Evolutionary conservation across 441 rosid species (phyloP).

Genomic region (Brassica balearica): DNA sequence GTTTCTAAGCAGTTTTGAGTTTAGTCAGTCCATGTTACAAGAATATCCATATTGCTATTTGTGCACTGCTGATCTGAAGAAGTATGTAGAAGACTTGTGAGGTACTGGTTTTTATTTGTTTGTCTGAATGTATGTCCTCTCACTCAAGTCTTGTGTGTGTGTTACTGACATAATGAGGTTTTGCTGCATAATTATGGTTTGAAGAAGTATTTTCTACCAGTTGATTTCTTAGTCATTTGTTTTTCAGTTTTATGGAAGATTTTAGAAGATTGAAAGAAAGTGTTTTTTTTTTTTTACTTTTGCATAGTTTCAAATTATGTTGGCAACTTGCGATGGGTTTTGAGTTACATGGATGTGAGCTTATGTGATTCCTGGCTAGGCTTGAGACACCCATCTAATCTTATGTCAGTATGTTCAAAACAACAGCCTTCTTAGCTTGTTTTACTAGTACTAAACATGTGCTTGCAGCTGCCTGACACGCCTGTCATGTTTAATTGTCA

Average conservation of each 20-base stretch:
- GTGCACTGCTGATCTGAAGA: constrained; percentile 38
- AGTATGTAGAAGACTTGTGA: constrained; percentile 36
- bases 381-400: constrained; percentile 20
- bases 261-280: constrained; percentile 17
- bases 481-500: constrained; percentile 17
- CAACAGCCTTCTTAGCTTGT: constrained; percentile 22
- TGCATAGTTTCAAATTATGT: constrained; percentile 17
- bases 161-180: constrained; percentile 16
- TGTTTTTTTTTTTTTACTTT: not conserved
- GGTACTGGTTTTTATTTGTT: constrained; percentile 41
- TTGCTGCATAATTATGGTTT: constrained; percentile 16
- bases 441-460: constrained; percentile 1
- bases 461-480: constrained; percentile 20
- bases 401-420: not conserved
- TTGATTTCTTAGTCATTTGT: constrained; percentile 7
- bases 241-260: constrained; percentile 15
- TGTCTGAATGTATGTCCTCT: constrained; percentile 24
- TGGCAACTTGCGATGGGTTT: constrained; percentile 26
- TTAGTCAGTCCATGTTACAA: constrained; percentile 23
- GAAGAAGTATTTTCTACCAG: constrained; percentile 11
- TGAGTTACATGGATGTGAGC: constrained; percentile 14
- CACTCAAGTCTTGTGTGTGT: constrained; percentile 16
- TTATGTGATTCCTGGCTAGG: constrained; percentile 21
- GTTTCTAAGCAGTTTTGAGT: constrained; percentile 21
- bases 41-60: constrained; percentile 21